These are phyloP conservation scores for Botrytis pseudocinerea DNA, from an alignment of 2,329 filamentous ascomycete genomes.

Conservation along the genomic window DNA sequence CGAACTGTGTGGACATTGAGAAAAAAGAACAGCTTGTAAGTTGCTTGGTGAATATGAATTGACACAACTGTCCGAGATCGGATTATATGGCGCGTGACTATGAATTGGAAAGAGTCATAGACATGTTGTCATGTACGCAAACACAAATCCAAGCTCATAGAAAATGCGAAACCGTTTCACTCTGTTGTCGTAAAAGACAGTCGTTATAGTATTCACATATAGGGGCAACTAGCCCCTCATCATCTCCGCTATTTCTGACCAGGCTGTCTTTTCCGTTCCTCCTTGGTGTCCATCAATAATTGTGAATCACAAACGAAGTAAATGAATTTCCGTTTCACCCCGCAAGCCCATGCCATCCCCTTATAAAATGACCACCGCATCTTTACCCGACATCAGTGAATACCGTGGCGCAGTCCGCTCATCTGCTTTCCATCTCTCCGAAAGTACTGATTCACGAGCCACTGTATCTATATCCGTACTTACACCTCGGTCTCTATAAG, in stretches of 20 bases:
- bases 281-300: background rate
- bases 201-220: background rate
- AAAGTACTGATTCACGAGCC: constrained; percentile 11
- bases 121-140: background rate
- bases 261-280: background rate
- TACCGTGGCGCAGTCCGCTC: constrained; percentile 7
- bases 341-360: background rate
- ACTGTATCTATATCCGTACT: background rate
- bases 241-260: background rate
- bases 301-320: background rate
- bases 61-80: background rate
- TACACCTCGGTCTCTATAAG: constrained; percentile 4
- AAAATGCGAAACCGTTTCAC: background rate
- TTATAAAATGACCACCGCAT: background rate
- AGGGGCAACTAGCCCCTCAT: background rate
- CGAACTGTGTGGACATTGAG: background rate
- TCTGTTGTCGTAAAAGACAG: background rate
- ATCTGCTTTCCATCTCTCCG: background rate
- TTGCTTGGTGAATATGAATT: background rate
- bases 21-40: background rate
- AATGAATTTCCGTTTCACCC: background rate
- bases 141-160: background rate
- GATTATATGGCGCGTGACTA: background rate
- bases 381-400: background rate
- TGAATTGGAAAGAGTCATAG: background rate